Evolutionary conservation across 176 grass and related monocot genomes (phyloP).

Genomic region (Rhynchospora breviuscula): DNA sequence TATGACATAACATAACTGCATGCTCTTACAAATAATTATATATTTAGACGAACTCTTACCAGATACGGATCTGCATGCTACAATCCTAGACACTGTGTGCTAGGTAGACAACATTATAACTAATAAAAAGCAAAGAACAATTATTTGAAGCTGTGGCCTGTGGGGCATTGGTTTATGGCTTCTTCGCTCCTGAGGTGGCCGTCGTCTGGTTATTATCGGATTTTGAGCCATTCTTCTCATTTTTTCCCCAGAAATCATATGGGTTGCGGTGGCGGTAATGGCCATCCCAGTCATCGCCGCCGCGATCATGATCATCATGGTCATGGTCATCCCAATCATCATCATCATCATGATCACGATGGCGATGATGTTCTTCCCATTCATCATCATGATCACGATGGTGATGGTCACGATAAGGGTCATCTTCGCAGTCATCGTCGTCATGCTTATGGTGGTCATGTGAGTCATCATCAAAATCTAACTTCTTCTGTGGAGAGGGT

Average conservation of each 20-base stretch:
- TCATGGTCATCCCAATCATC: background rate
- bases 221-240: background rate
- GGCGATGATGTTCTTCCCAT: background rate
- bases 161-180: background rate
- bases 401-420: background rate
- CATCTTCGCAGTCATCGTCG: background rate
- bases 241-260: slow-evolving; percentile 5
- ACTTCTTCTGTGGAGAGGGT: background rate
- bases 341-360: background rate
- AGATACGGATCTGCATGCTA: too few relatives aligned
- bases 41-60: too few relatives aligned
- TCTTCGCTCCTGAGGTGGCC: background rate
- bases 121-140: background rate
- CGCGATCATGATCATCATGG: background rate
- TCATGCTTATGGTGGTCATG: background rate
- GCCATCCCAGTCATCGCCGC: background rate
- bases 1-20: too few relatives aligned
- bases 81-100: too few relatives aligned
- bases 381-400: background rate
- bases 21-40: too few relatives aligned
- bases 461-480: background rate
- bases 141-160: background rate
- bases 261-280: background rate
- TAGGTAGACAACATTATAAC: background rate
- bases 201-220: background rate